phyloP scores from a whole-genome alignment of 495 filamentous ascomycete species.

The Aspergillus sclerotiicarbonarius region DNA sequence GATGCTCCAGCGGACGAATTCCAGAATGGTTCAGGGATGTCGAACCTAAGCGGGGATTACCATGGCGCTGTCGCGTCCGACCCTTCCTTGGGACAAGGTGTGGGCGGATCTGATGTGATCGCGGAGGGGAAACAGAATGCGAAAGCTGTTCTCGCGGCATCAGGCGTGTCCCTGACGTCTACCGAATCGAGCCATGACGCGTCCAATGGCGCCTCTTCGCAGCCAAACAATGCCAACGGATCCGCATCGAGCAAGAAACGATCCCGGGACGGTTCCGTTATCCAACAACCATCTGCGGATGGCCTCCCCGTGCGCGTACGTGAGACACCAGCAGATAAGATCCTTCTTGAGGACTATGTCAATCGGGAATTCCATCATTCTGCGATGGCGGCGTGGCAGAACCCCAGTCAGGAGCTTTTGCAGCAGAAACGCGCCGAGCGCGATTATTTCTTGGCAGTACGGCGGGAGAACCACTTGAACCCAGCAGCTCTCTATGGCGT shows the following conservation, averaged over 20 bases:
- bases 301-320: slow-evolving; percentile 34
- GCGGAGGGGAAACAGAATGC: slow-evolving; percentile 58
- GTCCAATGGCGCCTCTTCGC: slow-evolving; percentile 29
- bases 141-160: slow-evolving; percentile 54
- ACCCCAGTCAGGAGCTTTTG: slow-evolving; percentile 46
- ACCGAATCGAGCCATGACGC: slow-evolving; percentile 26
- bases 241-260: slow-evolving; percentile 52
- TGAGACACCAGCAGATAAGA: slow-evolving; percentile 47
- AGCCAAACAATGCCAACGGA: slow-evolving; percentile 42
- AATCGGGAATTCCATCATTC: slow-evolving; percentile 72
- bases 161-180: slow-evolving; percentile 35
- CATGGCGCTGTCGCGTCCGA: slow-evolving; percentile 26
- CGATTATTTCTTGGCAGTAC: slow-evolving; percentile 49
- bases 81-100: slow-evolving; percentile 21
- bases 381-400: slow-evolving; percentile 44
- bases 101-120: slow-evolving; percentile 42
- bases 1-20: slow-evolving; percentile 27
- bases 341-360: slow-evolving; percentile 72
- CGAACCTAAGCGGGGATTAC: slow-evolving; percentile 23
- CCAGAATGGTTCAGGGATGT: slow-evolving; percentile 25
- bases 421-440: slow-evolving; percentile 54
- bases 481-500: slow-evolving; percentile 68
- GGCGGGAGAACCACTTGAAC: slow-evolving; percentile 50
- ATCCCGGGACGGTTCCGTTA: slow-evolving; percentile 57
- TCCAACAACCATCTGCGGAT: slow-evolving; percentile 29